Percentiles rank a stretch among this genome's conserved stretches.
Conservation (phyloP, 139 green algal species). For the Closterium sp. region DNA sequence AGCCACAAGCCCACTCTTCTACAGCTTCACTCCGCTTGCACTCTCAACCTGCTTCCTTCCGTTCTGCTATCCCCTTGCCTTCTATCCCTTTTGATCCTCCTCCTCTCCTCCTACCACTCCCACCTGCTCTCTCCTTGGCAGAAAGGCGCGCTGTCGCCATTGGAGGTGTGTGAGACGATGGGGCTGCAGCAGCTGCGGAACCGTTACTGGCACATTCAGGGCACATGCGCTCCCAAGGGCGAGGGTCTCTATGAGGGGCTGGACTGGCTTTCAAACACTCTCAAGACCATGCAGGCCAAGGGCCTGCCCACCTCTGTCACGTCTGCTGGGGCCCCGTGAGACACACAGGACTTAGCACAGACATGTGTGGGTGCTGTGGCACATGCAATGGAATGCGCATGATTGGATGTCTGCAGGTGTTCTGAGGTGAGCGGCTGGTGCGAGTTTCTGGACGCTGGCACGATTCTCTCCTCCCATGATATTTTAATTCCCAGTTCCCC, state of each 20-base stretch:
- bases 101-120: neutral
- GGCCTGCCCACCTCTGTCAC: constrained; percentile 38
- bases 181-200: constrained; percentile 76
- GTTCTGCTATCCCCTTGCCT: neutral
- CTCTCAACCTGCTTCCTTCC: neutral
- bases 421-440: neutral
- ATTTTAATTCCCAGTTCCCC: neutral
- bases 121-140: constrained; percentile 33
- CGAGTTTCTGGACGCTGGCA: neutral
- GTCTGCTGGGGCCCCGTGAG: neutral
- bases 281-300: constrained; percentile 57
- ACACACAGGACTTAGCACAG: neutral
- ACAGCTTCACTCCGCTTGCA: neutral
- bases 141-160: constrained; percentile 62
- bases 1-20: neutral
- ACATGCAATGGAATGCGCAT: neutral
- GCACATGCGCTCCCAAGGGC: constrained; percentile 64
- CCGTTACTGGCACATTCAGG: constrained; percentile 90
- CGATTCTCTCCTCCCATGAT: neutral
- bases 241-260: constrained; percentile 95
- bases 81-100: neutral
- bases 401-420: neutral
- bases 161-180: constrained; percentile 83
- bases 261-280: constrained; percentile 78
- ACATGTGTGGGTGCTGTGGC: constrained; percentile 3